Conservation (phyloP, 108 stramenopile genomes). For the Pseudonitzschia multistriata region DNA sequence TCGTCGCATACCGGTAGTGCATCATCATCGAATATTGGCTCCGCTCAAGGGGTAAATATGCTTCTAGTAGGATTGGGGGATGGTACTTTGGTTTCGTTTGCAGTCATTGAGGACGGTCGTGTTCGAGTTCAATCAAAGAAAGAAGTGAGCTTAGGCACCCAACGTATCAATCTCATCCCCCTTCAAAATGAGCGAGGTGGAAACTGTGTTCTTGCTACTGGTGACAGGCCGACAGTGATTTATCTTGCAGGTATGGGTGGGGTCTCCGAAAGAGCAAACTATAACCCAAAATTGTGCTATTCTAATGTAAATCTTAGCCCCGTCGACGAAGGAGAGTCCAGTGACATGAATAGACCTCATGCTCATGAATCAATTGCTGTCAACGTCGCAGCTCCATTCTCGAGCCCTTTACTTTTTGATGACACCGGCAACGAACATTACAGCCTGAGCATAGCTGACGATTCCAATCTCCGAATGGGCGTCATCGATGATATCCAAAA, state of each 20-base stretch:
- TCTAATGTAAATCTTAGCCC: slow-evolving; percentile 89
- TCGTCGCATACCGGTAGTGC: slow-evolving; percentile 12
- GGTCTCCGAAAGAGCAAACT: slow-evolving; percentile 28
- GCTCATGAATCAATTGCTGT: slow-evolving; percentile 59
- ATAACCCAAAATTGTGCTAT: slow-evolving; percentile 87
- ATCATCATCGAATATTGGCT: slow-evolving; percentile 7
- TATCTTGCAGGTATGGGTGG: slow-evolving; percentile 80
- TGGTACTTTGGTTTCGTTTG: slow-evolving; percentile 87
- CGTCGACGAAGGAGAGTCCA: slow-evolving; percentile 50
- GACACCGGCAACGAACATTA: slow-evolving; percentile 57
- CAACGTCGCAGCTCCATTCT: slow-evolving; percentile 80
- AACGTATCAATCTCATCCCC: slow-evolving; percentile 86
- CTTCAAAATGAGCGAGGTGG: slow-evolving; percentile 61
- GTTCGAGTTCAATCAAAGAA: slow-evolving; percentile 71
- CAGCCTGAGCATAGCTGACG: slow-evolving; percentile 92
- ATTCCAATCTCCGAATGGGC: slow-evolving; percentile 84
- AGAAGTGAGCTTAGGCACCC: slow-evolving; percentile 92
- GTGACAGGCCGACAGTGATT: slow-evolving; percentile 96
- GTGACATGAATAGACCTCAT: slow-evolving; percentile 48
- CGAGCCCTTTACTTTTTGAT: slow-evolving; percentile 62
- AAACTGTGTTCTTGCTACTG: slow-evolving; percentile 91
- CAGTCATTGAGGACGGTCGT: slow-evolving; percentile 41
- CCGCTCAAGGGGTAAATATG: slow-evolving; percentile 66
- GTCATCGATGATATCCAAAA: slow-evolving; percentile 98
- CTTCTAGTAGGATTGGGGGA: slow-evolving; percentile 96